Conservation (phyloP, 2,329 filamentous ascomycete genomes). For the Arthrobotrys entomopaga region DNA sequence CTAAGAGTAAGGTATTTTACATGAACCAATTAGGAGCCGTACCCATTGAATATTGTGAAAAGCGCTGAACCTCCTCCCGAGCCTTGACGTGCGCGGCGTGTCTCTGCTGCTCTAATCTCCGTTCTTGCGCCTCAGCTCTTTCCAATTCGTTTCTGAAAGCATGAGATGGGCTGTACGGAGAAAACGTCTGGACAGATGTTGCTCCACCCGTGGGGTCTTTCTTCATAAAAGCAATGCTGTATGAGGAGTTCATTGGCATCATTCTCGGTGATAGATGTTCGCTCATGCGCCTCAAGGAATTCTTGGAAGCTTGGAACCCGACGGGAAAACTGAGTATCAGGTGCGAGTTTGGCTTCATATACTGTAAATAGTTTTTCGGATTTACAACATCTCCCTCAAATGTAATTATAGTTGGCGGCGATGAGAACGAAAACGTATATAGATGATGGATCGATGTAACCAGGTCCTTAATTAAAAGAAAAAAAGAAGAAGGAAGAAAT, state of each 20-base stretch:
- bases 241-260: conserved; percentile 50
- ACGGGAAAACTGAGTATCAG: conserved; percentile 56
- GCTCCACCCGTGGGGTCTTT: conserved; percentile 51
- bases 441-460: conserved; percentile 55
- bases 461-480: conserved; percentile 49
- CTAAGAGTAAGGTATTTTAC: conserved; percentile 54
- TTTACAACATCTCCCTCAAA: conserved; percentile 58
- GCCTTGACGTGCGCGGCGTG: conserved; percentile 52
- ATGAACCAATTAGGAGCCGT: conserved; percentile 55
- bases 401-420: conserved; percentile 56
- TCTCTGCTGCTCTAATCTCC: conserved; percentile 55
- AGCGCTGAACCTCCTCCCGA: conserved; percentile 53
- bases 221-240: conserved; percentile 56
- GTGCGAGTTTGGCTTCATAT: conserved; percentile 56
- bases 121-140: conserved; percentile 53
- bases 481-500: conserved; percentile 17
- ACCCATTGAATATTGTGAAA: conserved; percentile 55
- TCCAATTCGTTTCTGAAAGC: conserved; percentile 53
- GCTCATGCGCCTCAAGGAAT: conserved; percentile 53
- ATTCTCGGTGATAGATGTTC: conserved; percentile 53
- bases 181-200: conserved; percentile 49
- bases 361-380: conserved; percentile 51
- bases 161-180: conserved; percentile 50
- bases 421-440: conserved; percentile 54
- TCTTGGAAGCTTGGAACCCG: conserved; percentile 53